Evolutionary conservation across 495 filamentous ascomycete genomes (phyloP).

Genomic region (Hypoxylon lienhwacheense): DNA sequence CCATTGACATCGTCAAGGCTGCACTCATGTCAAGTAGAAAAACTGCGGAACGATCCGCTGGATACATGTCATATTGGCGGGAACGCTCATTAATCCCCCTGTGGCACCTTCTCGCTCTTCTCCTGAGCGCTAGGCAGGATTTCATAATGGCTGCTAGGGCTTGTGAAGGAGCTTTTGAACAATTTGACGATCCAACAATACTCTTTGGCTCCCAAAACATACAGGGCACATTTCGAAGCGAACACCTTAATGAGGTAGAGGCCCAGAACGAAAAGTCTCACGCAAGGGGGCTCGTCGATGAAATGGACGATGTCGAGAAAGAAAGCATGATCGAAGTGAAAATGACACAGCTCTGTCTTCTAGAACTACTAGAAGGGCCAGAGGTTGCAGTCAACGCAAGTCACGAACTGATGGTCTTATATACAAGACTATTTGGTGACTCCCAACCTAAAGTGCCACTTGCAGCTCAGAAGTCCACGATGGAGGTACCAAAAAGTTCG

Average conservation of each 20-base stretch:
- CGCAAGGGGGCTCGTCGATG: conserved; percentile 62
- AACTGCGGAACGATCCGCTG: conserved; percentile 38
- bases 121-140: conserved; percentile 84
- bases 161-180: conserved; percentile 87
- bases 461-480: conserved; percentile 33
- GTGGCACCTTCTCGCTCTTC: conserved; percentile 85
- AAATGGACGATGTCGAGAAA: conserved; percentile 76
- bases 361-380: conserved; percentile 80
- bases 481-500: conserved; percentile 67
- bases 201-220: conserved; percentile 54
- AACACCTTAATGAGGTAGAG: conserved; percentile 56
- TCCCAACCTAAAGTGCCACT: conserved; percentile 42
- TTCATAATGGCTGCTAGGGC: conserved; percentile 76
- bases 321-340: conserved; percentile 83
- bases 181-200: conserved; percentile 66
- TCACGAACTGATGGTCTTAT: conserved; percentile 80
- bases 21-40: conserved; percentile 51
- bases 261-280: conserved; percentile 39
- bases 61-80: conserved; percentile 47
- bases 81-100: conserved; percentile 65
- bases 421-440: conserved; percentile 72
- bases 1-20: conserved; percentile 74
- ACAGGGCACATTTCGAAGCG: conserved; percentile 53
- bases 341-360: conserved; percentile 86
- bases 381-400: conserved; percentile 80